These are phyloP conservation scores for Bolboschoenus planiculmis DNA, from an alignment of 176 grass and related monocot genomes.

Conservation along the genomic window DNA sequence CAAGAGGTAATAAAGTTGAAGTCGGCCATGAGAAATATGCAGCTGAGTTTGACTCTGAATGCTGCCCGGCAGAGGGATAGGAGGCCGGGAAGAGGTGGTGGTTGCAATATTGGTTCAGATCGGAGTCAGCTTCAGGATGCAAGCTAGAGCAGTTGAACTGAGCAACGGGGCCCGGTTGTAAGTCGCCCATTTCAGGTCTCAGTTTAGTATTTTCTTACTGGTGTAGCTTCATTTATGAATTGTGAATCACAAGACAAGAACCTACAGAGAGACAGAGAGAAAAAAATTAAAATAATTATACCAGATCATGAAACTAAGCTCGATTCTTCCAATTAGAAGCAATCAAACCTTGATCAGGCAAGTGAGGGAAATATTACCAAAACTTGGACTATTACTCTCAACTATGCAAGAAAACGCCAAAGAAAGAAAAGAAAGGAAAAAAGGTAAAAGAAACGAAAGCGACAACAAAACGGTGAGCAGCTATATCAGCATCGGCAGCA, in stretches of 20 bases:
- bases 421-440: not conserved
- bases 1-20: slow-evolving; percentile 74
- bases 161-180: not conserved
- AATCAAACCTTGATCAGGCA: not conserved
- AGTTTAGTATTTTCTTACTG: not conserved
- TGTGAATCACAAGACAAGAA: not conserved
- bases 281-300: not conserved
- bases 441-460: not conserved
- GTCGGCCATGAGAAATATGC: slow-evolving; percentile 99
- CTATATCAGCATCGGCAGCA: not conserved
- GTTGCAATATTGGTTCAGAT: slow-evolving; percentile 35
- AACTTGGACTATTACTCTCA: not conserved
- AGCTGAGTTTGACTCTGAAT: slow-evolving; percentile 58
- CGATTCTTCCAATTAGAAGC: not conserved
- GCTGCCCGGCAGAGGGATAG: slow-evolving; percentile 78
- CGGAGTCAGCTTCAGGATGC: not conserved
- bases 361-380: not conserved
- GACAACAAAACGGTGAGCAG: not conserved
- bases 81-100: slow-evolving; percentile 44
- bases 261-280: not conserved
- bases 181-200: not conserved
- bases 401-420: not conserved
- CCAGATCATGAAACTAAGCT: not conserved
- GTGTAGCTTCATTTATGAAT: not conserved
- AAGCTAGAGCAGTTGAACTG: not conserved